Evolutionary conservation across 805 yeast species (phyloP).

Genomic region (Saccharomycopsis vini): DNA sequence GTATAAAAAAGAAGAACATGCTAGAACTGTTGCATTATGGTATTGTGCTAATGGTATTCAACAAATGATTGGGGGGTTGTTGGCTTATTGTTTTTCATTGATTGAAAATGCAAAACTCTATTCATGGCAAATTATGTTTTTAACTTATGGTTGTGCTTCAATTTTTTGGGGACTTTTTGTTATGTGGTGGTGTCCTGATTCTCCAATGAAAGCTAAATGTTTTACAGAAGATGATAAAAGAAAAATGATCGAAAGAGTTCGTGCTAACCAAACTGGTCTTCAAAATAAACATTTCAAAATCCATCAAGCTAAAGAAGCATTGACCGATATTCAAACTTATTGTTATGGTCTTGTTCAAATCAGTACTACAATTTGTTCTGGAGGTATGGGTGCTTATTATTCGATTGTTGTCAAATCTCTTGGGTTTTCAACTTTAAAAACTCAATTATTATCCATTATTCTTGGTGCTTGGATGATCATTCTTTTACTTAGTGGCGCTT

Average conservation of each 20-base stretch:
- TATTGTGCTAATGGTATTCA: slow-evolving; percentile 26
- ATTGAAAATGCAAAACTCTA: slow-evolving; percentile 20
- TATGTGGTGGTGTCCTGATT: slow-evolving; percentile 26
- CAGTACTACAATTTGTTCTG: slow-evolving; percentile 24
- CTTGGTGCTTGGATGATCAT: slow-evolving; percentile 27
- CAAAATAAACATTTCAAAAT: slow-evolving; percentile 25
- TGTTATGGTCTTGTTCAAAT: slow-evolving; percentile 24
- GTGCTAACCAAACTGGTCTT: slow-evolving; percentile 30
- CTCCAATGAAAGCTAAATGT: slow-evolving; percentile 29
- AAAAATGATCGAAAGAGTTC: slow-evolving; percentile 25
- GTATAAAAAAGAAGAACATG: slow-evolving; percentile 29
- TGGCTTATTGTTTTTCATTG: slow-evolving; percentile 28
- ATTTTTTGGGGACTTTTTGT: slow-evolving; percentile 27
- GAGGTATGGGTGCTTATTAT: slow-evolving; percentile 28
- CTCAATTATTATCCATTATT: slow-evolving; percentile 28
- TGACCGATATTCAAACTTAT: slow-evolving; percentile 23
- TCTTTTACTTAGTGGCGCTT: slow-evolving; percentile 23
- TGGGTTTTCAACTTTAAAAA: slow-evolving; percentile 26
- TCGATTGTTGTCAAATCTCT: slow-evolving; percentile 25
- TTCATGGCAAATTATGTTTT: slow-evolving; percentile 28
- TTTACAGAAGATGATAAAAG: slow-evolving; percentile 27
- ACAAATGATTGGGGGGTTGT: slow-evolving; percentile 26
- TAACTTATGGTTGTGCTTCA: slow-evolving; percentile 29
- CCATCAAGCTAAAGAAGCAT: slow-evolving; percentile 23
- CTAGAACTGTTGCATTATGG: slow-evolving; percentile 27